Evolutionary conservation across 2,329 filamentous ascomycete species (phyloP).

Genomic region (Colletotrichum sp.): DNA sequence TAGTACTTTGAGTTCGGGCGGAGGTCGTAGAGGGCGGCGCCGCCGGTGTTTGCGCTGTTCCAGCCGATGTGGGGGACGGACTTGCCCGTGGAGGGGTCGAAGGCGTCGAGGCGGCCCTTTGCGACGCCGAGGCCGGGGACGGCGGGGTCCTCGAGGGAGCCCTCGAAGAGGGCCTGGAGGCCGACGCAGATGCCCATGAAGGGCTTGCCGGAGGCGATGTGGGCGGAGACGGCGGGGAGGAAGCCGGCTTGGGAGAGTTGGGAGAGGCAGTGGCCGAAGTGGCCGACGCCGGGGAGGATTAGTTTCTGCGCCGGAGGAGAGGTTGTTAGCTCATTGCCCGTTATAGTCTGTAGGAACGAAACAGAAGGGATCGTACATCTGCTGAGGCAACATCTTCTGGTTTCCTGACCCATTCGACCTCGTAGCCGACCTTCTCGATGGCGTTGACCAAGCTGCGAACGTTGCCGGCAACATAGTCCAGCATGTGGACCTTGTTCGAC

Average conservation of each 20-base stretch:
- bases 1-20: slow-evolving; percentile 91
- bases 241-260: slow-evolving; percentile 85
- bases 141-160: slow-evolving; percentile 77
- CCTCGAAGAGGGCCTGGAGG: slow-evolving; percentile 86
- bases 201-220: slow-evolving; percentile 90
- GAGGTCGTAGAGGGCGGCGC: slow-evolving; percentile 74
- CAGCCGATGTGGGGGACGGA: slow-evolving; percentile 99
- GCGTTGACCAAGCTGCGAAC: slow-evolving; percentile 96
- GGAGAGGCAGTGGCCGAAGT: slow-evolving; percentile 94
- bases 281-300: slow-evolving; percentile 94
- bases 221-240: slow-evolving; percentile 78
- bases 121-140: slow-evolving; percentile 80
- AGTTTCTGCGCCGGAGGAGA: slow-evolving; percentile 67
- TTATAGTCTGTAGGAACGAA: not conserved
- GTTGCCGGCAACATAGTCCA: slow-evolving; percentile 95
- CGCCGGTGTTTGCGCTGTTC: slow-evolving; percentile 82
- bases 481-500: slow-evolving; percentile 74
- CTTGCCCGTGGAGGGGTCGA: slow-evolving; percentile 74
- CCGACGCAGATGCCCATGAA: slow-evolving; percentile 99
- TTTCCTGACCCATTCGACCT: slow-evolving; percentile 88
- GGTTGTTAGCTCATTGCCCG: not conserved
- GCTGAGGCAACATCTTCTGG: slow-evolving; percentile 85
- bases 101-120: slow-evolving; percentile 73
- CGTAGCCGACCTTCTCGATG: slow-evolving; percentile 93
- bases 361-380: slow-evolving; percentile 61